These are phyloP conservation scores for Colletotrichum camelliae DNA, from an alignment of 2,329 filamentous ascomycete genomes.

Conservation along the genomic window DNA sequence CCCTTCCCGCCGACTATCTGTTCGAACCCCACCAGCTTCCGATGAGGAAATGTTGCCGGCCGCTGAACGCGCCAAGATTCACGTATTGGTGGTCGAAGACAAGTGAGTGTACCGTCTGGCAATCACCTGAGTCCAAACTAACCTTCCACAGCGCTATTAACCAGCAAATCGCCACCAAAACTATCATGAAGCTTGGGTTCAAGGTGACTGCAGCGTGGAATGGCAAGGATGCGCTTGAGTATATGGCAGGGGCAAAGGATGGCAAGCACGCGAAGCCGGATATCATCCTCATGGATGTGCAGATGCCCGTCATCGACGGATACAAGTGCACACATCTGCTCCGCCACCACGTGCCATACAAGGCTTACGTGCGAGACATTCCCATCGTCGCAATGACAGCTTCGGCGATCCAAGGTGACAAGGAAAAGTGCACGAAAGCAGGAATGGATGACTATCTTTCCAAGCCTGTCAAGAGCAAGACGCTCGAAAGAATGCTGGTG, in stretches of 20 bases:
- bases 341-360: constrained; percentile 71
- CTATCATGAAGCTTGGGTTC: constrained; percentile 76
- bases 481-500: constrained; percentile 73
- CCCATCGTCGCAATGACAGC: constrained; percentile 86
- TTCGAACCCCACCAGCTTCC: constrained; percentile 39
- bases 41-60: constrained; percentile 54
- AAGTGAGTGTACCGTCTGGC: constrained; percentile 58
- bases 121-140: background rate
- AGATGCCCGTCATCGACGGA: constrained; percentile 79
- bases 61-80: constrained; percentile 65
- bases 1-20: constrained; percentile 34
- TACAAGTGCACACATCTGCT: constrained; percentile 79
- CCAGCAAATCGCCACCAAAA: constrained; percentile 78
- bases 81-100: constrained; percentile 82
- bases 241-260: constrained; percentile 61
- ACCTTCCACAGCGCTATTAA: constrained; percentile 61
- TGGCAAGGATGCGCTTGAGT: constrained; percentile 79
- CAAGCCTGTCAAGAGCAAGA: constrained; percentile 74
- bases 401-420: constrained; percentile 77
- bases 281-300: constrained; percentile 80
- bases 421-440: constrained; percentile 74
- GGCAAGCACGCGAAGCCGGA: constrained; percentile 65
- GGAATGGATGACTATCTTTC: constrained; percentile 80
- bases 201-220: constrained; percentile 76
- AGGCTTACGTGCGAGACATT: constrained; percentile 61